A percentile compares a stretch with the other conserved stretches of the same genome.
These are phyloP conservation scores for Xanthoconium separans DNA, from an alignment of 1,284 basidiomycete genomes.

Conservation along the genomic window DNA sequence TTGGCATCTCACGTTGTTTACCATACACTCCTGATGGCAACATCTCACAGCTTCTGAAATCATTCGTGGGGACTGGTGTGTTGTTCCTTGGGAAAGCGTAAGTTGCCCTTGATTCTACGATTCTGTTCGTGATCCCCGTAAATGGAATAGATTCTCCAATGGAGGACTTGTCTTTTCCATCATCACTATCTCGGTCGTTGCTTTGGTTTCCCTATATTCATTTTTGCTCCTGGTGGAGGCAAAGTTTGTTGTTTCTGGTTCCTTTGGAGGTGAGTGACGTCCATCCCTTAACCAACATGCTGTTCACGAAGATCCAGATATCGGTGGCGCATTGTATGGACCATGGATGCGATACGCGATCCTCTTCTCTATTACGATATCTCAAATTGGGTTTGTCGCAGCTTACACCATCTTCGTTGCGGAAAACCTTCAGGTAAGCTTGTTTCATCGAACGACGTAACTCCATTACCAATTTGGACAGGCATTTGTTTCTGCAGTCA, in stretches of 20 bases:
- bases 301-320: slow-evolving; percentile 56
- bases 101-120: slow-evolving; percentile 2
- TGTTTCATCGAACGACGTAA: background rate
- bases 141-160: slow-evolving; percentile 79
- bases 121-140: slow-evolving; percentile 7
- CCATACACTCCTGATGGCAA: slow-evolving; percentile 9
- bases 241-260: slow-evolving; percentile 87
- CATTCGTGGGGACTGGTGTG: slow-evolving; percentile 96
- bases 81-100: slow-evolving; percentile 94
- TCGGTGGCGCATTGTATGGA: slow-evolving; percentile 92
- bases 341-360: slow-evolving; percentile 91
- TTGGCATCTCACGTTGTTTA: slow-evolving; percentile 34
- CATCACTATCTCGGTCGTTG: slow-evolving; percentile 78
- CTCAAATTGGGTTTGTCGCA: slow-evolving; percentile 86
- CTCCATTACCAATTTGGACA: slow-evolving; percentile 22
- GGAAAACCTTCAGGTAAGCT: slow-evolving; percentile 73
- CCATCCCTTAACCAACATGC: background rate
- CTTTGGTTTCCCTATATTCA: slow-evolving; percentile 87
- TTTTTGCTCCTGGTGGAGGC: slow-evolving; percentile 92
- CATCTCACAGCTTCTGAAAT: slow-evolving; percentile 74
- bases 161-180: slow-evolving; percentile 93
- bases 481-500: slow-evolving; percentile 85
- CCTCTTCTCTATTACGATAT: slow-evolving; percentile 84
- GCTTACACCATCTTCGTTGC: slow-evolving; percentile 98
- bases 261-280: slow-evolving; percentile 76